Base-by-base conservation (phyloP, 176 grass and related monocot species). In the Thinopyrum elongatum region DNA sequence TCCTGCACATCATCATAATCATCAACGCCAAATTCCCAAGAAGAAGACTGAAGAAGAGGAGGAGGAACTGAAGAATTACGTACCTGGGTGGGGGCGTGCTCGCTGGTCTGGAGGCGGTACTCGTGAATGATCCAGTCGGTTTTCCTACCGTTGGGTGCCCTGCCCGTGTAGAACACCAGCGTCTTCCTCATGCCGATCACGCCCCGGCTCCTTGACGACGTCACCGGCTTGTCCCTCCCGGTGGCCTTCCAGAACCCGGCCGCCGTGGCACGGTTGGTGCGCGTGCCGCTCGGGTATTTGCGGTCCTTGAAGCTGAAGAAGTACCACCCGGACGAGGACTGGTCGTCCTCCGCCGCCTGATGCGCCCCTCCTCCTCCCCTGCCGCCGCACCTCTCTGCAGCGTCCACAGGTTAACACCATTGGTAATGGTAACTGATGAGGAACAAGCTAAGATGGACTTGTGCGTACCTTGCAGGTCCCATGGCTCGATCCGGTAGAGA, bases 81-180 rank as follows among this genome's bases (percentile, higher is more conserved):
- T 70, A 38, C 36, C 61, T 80, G 67, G 21, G 61, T 49, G 1
- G 68, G 79, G 0, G 70, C 70, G 13, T 26, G 79, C 23, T 78
- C 21, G 27, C 69, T 82, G 15, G 84, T 79, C 26, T 97, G 87
- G 0, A 98, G 76, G 1, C 95, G 79, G 83, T 95, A 95, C 78
- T 98, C 95, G 3, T 98, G 95, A 83, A 98, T 95, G 77, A 98
- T 98, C 95, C 95, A 98, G 30, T 98, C 93, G 0, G 93, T 98
- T 72, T 98, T 98, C 11, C 82, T 55, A 0, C 95, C 95, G 26
- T 95, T 93, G 10, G 93, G 95, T 0, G 95, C 95, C 4, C 92
- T 76, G 1, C 94, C 94, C 30, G 80, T 87, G 88, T 97, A 94
- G 78, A 94, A 97, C 30, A 97, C 94, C 2, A 97, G 94, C 7